A percentile compares a stretch with the other conserved stretches of the same genome.
Evolutionary conservation across 75 land plant species (phyloP).

Genomic region (Ceratopteris richardii): DNA sequence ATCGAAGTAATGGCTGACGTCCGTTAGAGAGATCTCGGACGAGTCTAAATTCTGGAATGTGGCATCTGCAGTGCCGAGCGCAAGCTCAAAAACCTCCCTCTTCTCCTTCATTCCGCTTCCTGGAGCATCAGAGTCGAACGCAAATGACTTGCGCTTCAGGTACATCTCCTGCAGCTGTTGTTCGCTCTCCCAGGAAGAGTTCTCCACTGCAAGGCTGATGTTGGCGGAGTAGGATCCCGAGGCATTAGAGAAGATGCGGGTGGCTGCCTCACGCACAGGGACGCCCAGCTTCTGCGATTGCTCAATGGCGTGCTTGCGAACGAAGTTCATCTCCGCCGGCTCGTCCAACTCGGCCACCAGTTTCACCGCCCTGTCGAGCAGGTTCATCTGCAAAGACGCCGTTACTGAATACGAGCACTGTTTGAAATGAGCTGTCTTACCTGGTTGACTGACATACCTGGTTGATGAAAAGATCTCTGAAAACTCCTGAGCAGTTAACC

Average conservation of each 20-base stretch:
- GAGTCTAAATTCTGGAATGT: constrained; percentile 99
- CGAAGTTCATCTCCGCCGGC: constrained; percentile 85
- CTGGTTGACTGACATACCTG: too few relatives aligned
- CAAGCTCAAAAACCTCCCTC: constrained; percentile 88
- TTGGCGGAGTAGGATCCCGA: constrained; percentile 99
- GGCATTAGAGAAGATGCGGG: constrained; percentile 92
- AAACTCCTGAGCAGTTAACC: constrained; percentile 98
- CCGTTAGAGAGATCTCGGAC: constrained; percentile 95
- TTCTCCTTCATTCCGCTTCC: constrained; percentile 96
- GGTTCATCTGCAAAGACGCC: constrained; percentile 93
- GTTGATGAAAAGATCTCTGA: constrained; percentile 96
- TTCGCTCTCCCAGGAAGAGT: constrained; percentile 98
- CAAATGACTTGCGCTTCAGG: constrained; percentile 89
- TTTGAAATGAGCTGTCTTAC: too few relatives aligned
- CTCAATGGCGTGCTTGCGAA: constrained; percentile 85
- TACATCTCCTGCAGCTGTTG: constrained; percentile 99
- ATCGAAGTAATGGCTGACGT: constrained; percentile 98
- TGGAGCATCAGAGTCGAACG: constrained; percentile 89
- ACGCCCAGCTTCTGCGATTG: constrained; percentile 64
- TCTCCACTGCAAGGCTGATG: constrained; percentile 95
- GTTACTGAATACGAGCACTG: too few relatives aligned
- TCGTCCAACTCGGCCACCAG: constrained; percentile 99
- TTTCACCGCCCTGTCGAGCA: constrained; percentile 95
- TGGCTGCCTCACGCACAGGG: constrained; percentile 75
- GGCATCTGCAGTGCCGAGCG: constrained; percentile 95